A percentile compares a stretch with the other conserved stretches of the same genome.
Evolutionary conservation across 1,139 yeast species (phyloP).

Genomic region (Nakaseomyces sp.): DNA sequence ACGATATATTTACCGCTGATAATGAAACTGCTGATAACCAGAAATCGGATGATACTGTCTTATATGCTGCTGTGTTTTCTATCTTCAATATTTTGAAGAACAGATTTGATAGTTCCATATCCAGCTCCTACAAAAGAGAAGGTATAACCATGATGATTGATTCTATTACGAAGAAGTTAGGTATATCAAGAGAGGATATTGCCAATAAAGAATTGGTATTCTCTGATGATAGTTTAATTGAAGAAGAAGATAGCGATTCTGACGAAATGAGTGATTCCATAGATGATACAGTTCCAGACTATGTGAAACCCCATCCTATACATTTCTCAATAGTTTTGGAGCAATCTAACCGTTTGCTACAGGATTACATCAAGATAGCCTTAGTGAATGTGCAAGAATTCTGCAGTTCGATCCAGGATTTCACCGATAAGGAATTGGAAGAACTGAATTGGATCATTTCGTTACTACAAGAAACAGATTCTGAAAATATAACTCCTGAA

Average conservation of each 20-base stretch:
- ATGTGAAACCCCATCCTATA: slow-evolving; percentile 20
- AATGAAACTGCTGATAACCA: slow-evolving; percentile 17
- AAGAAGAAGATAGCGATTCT: slow-evolving; percentile 24
- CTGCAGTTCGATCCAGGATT: neutral
- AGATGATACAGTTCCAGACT: slow-evolving; percentile 18
- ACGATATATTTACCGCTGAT: slow-evolving; percentile 11
- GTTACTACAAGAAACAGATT: slow-evolving; percentile 11
- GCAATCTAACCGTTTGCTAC: slow-evolving; percentile 8
- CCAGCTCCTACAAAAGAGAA: slow-evolving; percentile 54
- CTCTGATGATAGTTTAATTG: slow-evolving; percentile 14
- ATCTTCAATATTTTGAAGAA: slow-evolving; percentile 41
- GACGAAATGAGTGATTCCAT: slow-evolving; percentile 29
- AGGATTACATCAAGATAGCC: neutral
- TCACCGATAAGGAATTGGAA: slow-evolving; percentile 19
- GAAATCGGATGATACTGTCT: slow-evolving; percentile 31
- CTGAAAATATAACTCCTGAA: slow-evolving; percentile 24
- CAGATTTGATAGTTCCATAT: slow-evolving; percentile 38
- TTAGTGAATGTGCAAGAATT: neutral
- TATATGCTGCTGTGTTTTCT: slow-evolving; percentile 48
- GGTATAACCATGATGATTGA: slow-evolving; percentile 48
- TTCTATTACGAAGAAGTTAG: slow-evolving; percentile 6
- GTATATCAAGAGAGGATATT: slow-evolving; percentile 13
- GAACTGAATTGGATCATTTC: slow-evolving; percentile 21
- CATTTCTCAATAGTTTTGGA: slow-evolving; percentile 17
- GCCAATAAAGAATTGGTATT: slow-evolving; percentile 13